Evolutionary conservation across 306 rosid species (phyloP), one percentile per base, ranked within the genome.

Genomic region (Vicia villosa): DNA sequence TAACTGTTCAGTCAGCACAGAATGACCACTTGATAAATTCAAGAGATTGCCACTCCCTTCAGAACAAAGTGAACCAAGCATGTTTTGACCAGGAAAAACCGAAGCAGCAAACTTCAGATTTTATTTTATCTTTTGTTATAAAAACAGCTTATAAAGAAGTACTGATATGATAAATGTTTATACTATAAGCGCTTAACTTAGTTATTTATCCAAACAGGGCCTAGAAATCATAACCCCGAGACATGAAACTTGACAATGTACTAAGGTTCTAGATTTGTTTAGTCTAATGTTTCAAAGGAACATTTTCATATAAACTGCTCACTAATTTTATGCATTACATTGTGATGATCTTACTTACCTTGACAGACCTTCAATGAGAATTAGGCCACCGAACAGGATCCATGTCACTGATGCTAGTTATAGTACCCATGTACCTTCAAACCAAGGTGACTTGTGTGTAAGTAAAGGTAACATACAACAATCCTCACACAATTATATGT

Each of bases 381-480:
- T 81, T 91, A 16, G 85, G 85, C 97, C 97, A 91, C 20, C 89
- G 95, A 84, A 79, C 90, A 75, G 92, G 77, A 79, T 91, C 97
- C 81, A 88, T 65, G 64, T 91, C 97, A 78, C 89, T 74, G 83
- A 88, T 86, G 68, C 95, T 91, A 70, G 97, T 88, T 79, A 91
- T 91, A 0, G 97, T 91, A 76, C 97, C 97, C 95, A 88, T 91
- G 87, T 86, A 91, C 90, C 97, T 91, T 78, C 76, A 80, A 77
- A 36, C 74, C 32, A 52, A 70, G 28, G 61, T 49, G 37, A 69
- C 56, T 34, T 34, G 4, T n/a, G 38, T 19, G 52, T 69, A 42
- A 54, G 55, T 65, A 54, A 45, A 72, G 32, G 71, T 20, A 69
- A 64, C 32, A 59, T 28, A 63, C 10, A 2, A 42, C 0, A 19